These are phyloP conservation scores for Backusella parvicylindrica DNA, from an alignment of 192 early-diverging fungal genomes.

Conservation along the genomic window DNA sequence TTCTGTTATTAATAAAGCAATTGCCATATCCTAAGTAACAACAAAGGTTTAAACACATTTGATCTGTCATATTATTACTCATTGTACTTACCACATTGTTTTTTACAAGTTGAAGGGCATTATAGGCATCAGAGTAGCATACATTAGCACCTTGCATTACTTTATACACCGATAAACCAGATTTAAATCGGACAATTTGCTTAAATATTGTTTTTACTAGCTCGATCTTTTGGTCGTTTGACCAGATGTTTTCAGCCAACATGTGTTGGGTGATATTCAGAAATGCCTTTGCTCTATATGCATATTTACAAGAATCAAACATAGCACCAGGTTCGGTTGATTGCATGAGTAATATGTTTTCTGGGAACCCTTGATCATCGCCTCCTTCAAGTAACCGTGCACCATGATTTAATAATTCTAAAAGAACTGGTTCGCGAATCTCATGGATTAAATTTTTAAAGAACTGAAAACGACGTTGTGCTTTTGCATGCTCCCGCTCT, in stretches of 20 bases:
- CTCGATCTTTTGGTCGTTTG: conserved; percentile 39
- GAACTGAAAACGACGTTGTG: conserved; percentile 23
- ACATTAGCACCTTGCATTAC: conserved; percentile 48
- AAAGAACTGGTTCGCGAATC: conserved; percentile 23
- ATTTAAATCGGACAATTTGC: conserved; percentile 43
- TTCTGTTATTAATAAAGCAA: conserved; percentile 28
- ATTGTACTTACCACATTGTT: conserved; percentile 25
- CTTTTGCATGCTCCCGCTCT: background rate
- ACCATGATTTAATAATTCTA: conserved; percentile 26
- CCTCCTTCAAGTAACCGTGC: conserved; percentile 22
- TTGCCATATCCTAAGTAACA: conserved; percentile 23
- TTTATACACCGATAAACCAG: conserved; percentile 35
- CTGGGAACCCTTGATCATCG: background rate
- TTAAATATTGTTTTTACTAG: conserved; percentile 39
- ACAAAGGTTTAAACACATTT: background rate
- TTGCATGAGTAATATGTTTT: conserved; percentile 22
- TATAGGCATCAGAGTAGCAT: conserved; percentile 39
- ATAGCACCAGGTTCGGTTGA: background rate
- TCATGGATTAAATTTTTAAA: conserved; percentile 31
- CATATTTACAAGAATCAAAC: conserved; percentile 24
- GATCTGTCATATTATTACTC: background rate
- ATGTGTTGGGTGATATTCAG: conserved; percentile 46
- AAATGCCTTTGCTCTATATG: conserved; percentile 23
- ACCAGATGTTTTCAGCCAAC: conserved; percentile 38
- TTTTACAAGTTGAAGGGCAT: conserved; percentile 29